phyloP scores from a whole-genome alignment of 2,329 filamentous ascomycete genomes.

The Pseudogymnoascus sp. region DNA sequence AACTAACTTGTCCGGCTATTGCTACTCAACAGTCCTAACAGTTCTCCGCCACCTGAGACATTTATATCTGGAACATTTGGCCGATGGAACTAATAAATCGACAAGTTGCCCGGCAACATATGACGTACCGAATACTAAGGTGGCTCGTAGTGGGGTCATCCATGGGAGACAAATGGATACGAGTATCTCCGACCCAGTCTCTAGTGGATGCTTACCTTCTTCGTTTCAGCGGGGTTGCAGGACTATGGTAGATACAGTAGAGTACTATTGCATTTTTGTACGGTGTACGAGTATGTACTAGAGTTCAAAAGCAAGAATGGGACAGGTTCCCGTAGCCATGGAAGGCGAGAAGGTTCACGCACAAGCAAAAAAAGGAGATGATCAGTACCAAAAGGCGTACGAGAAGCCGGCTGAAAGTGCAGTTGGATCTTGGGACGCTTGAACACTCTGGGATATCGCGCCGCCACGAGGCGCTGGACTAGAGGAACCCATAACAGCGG shows the following conservation, averaged over 20 bases:
- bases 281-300: background rate
- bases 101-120: background rate
- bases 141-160: background rate
- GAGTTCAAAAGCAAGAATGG: background rate
- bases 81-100: conserved; percentile 6
- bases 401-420: background rate
- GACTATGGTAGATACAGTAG: too few species aligned
- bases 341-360: background rate
- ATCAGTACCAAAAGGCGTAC: background rate
- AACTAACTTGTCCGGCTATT: background rate
- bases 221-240: background rate
- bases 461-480: background rate
- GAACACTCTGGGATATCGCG: background rate
- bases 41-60: background rate
- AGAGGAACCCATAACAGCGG: background rate
- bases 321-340: background rate
- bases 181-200: conserved; percentile 7
- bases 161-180: background rate
- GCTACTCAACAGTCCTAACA: background rate
- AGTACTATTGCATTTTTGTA: background rate
- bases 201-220: conserved; percentile 6
- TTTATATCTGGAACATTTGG: conserved; percentile 7
- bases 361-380: background rate
- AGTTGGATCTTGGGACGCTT: background rate
- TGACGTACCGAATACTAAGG: background rate